These are phyloP conservation scores for Beauveria sp. DNA, from an alignment of 2,329 filamentous ascomycete genomes.

Conservation along the genomic window DNA sequence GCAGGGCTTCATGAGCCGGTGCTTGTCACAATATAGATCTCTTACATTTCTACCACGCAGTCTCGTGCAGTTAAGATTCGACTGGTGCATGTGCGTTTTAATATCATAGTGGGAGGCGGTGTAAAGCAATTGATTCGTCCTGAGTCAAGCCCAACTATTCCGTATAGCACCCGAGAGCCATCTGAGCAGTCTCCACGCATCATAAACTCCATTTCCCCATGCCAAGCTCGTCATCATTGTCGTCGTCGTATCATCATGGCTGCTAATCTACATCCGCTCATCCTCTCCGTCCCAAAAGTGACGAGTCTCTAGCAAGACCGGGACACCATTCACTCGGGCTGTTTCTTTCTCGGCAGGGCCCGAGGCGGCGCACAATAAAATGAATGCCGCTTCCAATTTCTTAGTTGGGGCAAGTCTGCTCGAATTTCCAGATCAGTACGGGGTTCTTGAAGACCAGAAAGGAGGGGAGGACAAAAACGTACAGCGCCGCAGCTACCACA, in stretches of 20 bases:
- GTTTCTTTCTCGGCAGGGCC: not conserved
- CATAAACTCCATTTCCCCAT: not conserved
- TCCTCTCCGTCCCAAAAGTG: too few species aligned
- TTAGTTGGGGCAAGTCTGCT: constrained; percentile 15
- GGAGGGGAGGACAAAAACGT: constrained; percentile 20
- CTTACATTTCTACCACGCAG: constrained; percentile 6
- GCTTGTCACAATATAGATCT: constrained; percentile 9
- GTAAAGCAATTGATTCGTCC: not conserved
- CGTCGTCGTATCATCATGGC: not conserved
- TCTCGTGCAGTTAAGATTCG: not conserved
- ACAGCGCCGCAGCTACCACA: constrained; percentile 52
- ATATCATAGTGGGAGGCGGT: not conserved
- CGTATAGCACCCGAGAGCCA: not conserved
- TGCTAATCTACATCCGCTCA: not conserved
- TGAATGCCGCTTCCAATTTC: not conserved
- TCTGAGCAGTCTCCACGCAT: not conserved
- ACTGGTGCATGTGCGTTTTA: not conserved
- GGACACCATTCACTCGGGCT: not conserved
- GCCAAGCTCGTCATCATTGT: not conserved
- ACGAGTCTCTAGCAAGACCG: not conserved
- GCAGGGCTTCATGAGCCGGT: not conserved
- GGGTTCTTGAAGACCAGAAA: not conserved
- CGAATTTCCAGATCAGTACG: not conserved
- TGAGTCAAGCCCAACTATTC: not conserved
- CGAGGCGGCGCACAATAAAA: not conserved